A percentile compares a stretch with the other conserved stretches of the same genome.
Conservation (phyloP, 164 flowering plant species). For the Vitis rotundifolia region DNA sequence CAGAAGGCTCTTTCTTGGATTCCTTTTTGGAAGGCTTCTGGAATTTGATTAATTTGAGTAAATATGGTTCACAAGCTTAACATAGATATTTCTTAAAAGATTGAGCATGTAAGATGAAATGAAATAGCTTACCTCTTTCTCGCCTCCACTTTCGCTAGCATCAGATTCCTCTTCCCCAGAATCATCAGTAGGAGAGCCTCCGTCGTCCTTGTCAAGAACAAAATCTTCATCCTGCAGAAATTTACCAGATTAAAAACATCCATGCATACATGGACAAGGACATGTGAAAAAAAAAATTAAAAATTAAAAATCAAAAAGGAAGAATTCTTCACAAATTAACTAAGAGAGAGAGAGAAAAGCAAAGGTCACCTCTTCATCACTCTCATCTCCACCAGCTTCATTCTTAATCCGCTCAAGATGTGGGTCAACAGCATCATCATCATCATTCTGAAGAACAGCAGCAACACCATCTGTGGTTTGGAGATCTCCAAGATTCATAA, state of each 20-base stretch:
- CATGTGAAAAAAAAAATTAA: not conserved
- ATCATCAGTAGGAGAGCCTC: constrained; percentile 97
- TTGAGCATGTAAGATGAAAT: not conserved
- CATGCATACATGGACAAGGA: not conserved
- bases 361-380: constrained; percentile 86
- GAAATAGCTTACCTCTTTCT: constrained; percentile 52
- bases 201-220: constrained; percentile 85
- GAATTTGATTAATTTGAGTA: constrained; percentile 13
- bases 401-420: constrained; percentile 90
- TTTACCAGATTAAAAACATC: not conserved
- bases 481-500: constrained; percentile 68
- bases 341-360: not conserved
- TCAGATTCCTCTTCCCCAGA: constrained; percentile 89
- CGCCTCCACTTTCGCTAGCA: constrained; percentile 75
- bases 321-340: not conserved
- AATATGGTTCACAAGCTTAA: not conserved
- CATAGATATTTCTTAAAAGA: not conserved
- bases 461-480: constrained; percentile 61
- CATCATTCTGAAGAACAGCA: constrained; percentile 60
- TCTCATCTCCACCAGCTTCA: constrained; percentile 84
- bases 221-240: constrained; percentile 87
- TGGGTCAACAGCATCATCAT: constrained; percentile 91
- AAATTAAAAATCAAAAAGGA: not conserved
- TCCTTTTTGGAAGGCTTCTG: constrained; percentile 79
- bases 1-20: constrained; percentile 54